phyloP scores from a whole-genome alignment of 768 basidiomycete species.

The Tylopilus felleus region DNA sequence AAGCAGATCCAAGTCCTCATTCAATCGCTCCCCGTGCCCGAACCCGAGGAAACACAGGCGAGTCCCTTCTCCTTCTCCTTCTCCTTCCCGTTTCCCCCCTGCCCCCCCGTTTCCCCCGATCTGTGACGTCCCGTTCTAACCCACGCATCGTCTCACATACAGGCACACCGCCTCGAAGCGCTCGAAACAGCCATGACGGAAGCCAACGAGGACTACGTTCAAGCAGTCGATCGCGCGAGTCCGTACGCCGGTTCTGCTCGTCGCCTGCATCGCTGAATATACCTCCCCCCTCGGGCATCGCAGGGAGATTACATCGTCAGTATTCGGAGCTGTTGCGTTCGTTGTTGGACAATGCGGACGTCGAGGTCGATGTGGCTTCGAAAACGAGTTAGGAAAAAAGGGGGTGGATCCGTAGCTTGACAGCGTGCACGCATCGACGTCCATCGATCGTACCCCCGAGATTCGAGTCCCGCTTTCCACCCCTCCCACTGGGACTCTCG shows the following conservation, averaged over 20 bases:
- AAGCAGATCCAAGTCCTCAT: constrained; percentile 89
- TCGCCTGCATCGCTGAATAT: no score
- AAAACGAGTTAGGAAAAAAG: not conserved
- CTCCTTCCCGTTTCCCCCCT: no score
- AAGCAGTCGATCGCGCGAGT: constrained; percentile 76
- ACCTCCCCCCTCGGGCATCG: no score
- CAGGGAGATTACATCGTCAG: constrained; percentile 60
- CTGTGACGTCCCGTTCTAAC: not conserved
- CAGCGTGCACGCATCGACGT: not conserved
- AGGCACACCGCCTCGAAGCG: constrained; percentile 64
- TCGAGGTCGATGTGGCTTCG: constrained; percentile 23
- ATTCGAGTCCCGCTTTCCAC: not conserved
- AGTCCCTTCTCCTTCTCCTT: not conserved
- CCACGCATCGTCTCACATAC: not conserved
- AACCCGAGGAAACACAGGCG: constrained; percentile 73
- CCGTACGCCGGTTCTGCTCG: constrained; percentile 32
- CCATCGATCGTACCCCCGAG: not conserved
- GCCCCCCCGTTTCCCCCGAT: no score
- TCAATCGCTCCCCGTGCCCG: constrained; percentile 71
- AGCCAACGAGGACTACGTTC: constrained; percentile 74
- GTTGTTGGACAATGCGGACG: constrained; percentile 56
- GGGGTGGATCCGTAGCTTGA: no score
- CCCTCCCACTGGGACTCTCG: no score
- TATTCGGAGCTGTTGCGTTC: constrained; percentile 54
- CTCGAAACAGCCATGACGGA: constrained; percentile 68